These are phyloP conservation scores for Trichoderma semiorbis DNA, from an alignment of 2,329 filamentous ascomycete genomes.

Conservation along the genomic window DNA sequence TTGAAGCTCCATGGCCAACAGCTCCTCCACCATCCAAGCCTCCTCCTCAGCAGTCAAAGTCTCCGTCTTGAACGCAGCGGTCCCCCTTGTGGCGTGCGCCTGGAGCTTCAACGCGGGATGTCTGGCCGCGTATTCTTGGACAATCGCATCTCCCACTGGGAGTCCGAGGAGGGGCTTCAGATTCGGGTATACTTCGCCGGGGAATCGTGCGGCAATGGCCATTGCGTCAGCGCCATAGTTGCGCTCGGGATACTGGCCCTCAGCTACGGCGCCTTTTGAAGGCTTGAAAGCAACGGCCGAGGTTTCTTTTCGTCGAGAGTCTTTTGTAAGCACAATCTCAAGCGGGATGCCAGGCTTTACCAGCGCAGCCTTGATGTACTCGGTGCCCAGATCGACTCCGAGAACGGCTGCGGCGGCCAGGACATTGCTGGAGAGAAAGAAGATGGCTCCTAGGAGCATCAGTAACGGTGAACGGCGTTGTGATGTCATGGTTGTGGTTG, in stretches of 20 bases:
- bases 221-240: conserved; percentile 90
- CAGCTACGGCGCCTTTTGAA: conserved; percentile 57
- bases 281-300: conserved; percentile 94
- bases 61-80: conserved; percentile 77
- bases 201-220: conserved; percentile 81
- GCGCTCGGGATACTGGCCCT: conserved; percentile 75
- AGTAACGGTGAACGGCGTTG: conserved; percentile 35
- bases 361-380: conserved; percentile 93
- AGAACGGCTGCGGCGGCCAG: conserved; percentile 69
- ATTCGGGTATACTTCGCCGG: conserved; percentile 91
- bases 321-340: conserved; percentile 96
- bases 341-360: conserved; percentile 97
- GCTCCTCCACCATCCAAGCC: conserved; percentile 79
- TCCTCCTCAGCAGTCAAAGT: conserved; percentile 60
- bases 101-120: conserved; percentile 76
- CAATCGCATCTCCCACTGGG: conserved; percentile 54
- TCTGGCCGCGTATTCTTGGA: conserved; percentile 67
- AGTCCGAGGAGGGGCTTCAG: conserved; percentile 88
- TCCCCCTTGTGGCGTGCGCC: conserved; percentile 57
- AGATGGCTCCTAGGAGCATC: conserved; percentile 37
- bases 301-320: conserved; percentile 92
- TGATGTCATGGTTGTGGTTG: conserved; percentile 34
- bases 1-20: conserved; percentile 93
- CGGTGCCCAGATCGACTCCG: conserved; percentile 90
- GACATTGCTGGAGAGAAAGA: conserved; percentile 42